phyloP scores from a whole-genome alignment of 345 rosid genomes.

The Melaleuca alternifolia region DNA sequence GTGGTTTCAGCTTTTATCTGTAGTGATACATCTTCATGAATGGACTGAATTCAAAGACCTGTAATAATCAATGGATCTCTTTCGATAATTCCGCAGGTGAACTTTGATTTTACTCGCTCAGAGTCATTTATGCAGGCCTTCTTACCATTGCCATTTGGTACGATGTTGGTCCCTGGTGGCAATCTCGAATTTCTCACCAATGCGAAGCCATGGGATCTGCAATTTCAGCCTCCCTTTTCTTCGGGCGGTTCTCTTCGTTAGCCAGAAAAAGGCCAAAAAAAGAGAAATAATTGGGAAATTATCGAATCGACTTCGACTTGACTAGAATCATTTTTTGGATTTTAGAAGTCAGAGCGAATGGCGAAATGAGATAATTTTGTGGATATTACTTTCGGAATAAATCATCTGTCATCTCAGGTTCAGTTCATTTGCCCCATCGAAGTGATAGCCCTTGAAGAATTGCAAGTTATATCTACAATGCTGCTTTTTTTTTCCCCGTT shows the following conservation, averaged over 20 bases:
- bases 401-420: neutral
- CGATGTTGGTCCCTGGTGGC: neutral
- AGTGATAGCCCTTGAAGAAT: neutral
- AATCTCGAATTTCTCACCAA: neutral
- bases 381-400: neutral
- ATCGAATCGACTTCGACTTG: neutral
- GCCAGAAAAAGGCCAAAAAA: neutral
- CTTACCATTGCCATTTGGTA: neutral
- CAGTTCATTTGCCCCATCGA: neutral
- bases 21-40: neutral
- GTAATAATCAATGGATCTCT: neutral
- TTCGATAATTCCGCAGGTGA: neutral
- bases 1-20: neutral
- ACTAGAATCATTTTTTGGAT: neutral
- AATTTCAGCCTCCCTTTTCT: neutral
- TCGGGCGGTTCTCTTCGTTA: neutral
- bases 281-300: neutral
- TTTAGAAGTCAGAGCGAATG: neutral
- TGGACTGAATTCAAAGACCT: neutral
- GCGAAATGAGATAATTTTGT: neutral
- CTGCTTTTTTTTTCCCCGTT: neutral
- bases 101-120: neutral
- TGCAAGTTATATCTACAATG: neutral
- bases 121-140: neutral
- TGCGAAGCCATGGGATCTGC: neutral